Conservation (phyloP, 495 filamentous ascomycete genomes). For the Penicillium alfredii region DNA sequence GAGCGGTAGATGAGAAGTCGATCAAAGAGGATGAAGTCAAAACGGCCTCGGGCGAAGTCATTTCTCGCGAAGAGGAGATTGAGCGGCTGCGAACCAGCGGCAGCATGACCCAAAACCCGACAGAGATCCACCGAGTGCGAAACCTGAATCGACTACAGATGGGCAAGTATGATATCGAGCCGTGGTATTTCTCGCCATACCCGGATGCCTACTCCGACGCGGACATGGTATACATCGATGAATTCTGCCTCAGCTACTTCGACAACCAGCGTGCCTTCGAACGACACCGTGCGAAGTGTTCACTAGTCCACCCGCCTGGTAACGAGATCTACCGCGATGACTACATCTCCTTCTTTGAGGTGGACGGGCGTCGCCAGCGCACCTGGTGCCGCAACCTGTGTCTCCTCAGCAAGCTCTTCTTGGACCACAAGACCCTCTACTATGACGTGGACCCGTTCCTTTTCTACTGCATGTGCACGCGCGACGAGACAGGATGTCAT, state of each 20-base stretch:
- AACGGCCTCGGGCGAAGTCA: constrained; percentile 41
- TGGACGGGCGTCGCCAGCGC: constrained; percentile 89
- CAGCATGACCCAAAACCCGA: constrained; percentile 97
- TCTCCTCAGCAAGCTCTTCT: constrained; percentile 88
- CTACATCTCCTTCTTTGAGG: constrained; percentile 92
- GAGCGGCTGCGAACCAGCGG: constrained; percentile 89
- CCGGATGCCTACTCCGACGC: constrained; percentile 79
- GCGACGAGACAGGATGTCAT: constrained; percentile 82
- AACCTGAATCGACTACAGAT: constrained; percentile 92
- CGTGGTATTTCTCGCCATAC: constrained; percentile 99
- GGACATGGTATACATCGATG: constrained; percentile 91
- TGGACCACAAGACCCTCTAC: constrained; percentile 99
- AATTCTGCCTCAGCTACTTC: constrained; percentile 92
- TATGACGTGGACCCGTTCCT: constrained; percentile 98
- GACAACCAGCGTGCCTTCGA: constrained; percentile 70
- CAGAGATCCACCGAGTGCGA: constrained; percentile 91
- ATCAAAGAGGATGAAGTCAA: constrained; percentile 28
- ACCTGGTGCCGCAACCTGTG: constrained; percentile 97
- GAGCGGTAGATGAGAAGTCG: constrained; percentile 42
- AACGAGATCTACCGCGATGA: constrained; percentile 98
- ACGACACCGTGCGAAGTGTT: constrained; percentile 86
- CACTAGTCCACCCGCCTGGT: constrained; percentile 84
- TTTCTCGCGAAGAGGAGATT: constrained; percentile 87
- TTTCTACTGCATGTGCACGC: constrained; percentile 95
- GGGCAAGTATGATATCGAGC: constrained; percentile 84